A percentile compares a stretch with the other conserved stretches of the same genome.
Conservation (phyloP, 1,139 yeast species). For the Suhomyces taliae region DNA sequence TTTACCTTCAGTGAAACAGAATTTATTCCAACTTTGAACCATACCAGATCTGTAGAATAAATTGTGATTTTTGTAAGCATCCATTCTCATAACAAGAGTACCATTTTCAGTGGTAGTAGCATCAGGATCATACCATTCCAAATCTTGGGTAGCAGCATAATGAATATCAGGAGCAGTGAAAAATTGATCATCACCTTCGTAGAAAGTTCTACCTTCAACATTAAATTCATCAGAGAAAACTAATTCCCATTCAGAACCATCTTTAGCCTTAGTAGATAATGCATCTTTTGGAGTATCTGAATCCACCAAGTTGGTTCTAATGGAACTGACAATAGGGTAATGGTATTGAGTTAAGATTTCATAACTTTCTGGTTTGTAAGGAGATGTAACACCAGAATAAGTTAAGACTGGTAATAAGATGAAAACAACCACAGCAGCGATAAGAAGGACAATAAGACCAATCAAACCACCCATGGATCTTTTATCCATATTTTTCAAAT, state of each 20-base stretch:
- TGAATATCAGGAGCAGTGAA: constrained; percentile 29
- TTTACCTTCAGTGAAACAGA: constrained; percentile 30
- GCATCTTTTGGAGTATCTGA: constrained; percentile 28
- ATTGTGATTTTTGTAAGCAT: constrained; percentile 30
- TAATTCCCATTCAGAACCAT: constrained; percentile 26
- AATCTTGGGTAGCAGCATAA: constrained; percentile 32
- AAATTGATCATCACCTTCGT: constrained; percentile 34
- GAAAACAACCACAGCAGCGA: constrained; percentile 25
- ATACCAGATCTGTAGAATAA: constrained; percentile 32
- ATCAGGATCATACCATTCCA: constrained; percentile 37
- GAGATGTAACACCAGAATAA: constrained; percentile 23
- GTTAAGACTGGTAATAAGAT: constrained; percentile 29
- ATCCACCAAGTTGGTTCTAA: constrained; percentile 26
- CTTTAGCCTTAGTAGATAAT: constrained; percentile 15
- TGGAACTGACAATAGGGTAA: constrained; percentile 26
- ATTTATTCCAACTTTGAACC: constrained; percentile 34
- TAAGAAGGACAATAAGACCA: constrained; percentile 20
- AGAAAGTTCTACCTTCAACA: constrained; percentile 32
- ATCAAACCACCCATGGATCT: constrained; percentile 24
- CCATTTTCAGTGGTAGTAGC: constrained; percentile 30
- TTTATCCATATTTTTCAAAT: constrained; percentile 26
- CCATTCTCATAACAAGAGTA: constrained; percentile 25
- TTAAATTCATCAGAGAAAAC: constrained; percentile 32
- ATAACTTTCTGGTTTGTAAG: constrained; percentile 18
- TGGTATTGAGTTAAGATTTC: constrained; percentile 25